Evolutionary conservation across 495 filamentous ascomycete genomes (phyloP).

Genomic region (Polyplosphaeria fusca): DNA sequence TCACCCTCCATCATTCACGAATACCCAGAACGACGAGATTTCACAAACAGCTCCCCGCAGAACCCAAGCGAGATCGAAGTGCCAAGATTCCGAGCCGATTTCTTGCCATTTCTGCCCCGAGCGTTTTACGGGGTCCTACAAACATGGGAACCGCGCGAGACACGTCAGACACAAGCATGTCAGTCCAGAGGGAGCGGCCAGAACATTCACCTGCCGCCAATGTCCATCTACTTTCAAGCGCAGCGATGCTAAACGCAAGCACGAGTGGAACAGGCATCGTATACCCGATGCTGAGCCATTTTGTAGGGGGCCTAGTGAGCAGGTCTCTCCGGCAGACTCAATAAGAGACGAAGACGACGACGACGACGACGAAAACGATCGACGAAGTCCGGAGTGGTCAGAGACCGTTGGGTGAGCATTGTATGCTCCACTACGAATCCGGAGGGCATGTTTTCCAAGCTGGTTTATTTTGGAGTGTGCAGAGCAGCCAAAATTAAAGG

Average conservation of each 20-base stretch:
- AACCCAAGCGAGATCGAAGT: background rate
- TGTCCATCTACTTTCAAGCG: background rate
- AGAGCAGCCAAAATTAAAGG: too few species aligned
- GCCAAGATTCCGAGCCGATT: background rate
- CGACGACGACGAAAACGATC: too few species aligned
- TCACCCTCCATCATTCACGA: background rate
- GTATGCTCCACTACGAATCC: too few species aligned
- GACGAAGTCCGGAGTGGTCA: too few species aligned
- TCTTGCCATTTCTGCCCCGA: background rate
- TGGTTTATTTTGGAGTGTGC: too few species aligned
- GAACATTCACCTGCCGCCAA: background rate
- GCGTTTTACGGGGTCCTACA: background rate
- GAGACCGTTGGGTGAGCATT: too few species aligned
- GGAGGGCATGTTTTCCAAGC: too few species aligned
- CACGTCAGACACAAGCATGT: background rate
- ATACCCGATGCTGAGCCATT: background rate
- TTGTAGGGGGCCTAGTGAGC: background rate
- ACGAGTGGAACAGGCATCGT: background rate
- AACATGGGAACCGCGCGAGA: background rate
- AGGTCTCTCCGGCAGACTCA: background rate
- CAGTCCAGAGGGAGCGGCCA: background rate
- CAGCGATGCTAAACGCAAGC: background rate
- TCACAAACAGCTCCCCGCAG: background rate
- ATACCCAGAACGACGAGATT: background rate
- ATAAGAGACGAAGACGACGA: too few species aligned